A percentile compares a stretch with the other conserved stretches of the same genome.
Conservation (phyloP, 352 stramenopile species). For the Phytophthora citrophthora region DNA sequence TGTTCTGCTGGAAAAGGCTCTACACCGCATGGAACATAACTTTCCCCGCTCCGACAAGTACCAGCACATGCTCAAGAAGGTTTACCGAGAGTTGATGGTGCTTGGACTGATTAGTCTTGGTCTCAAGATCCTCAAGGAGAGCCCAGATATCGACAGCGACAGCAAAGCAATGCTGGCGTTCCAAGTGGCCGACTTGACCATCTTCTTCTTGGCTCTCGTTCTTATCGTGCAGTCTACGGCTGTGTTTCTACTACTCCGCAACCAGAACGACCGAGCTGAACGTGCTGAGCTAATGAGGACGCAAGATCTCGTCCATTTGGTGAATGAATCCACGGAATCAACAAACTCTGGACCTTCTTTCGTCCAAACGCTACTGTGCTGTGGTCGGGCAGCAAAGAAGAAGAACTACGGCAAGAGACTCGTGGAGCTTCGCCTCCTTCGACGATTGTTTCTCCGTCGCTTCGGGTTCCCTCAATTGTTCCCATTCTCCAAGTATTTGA, state of each 20-base stretch:
- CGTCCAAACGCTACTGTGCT: constrained; percentile 20
- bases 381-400: constrained; percentile 16
- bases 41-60: constrained; percentile 62
- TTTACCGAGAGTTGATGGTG: constrained; percentile 64
- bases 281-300: constrained; percentile 48
- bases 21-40: constrained; percentile 52
- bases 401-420: constrained; percentile 19
- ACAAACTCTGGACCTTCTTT: constrained; percentile 1
- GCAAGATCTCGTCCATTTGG: constrained; percentile 31
- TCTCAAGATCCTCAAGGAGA: constrained; percentile 57
- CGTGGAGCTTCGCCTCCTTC: constrained; percentile 42
- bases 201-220: constrained; percentile 55
- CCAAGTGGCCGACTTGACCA: constrained; percentile 54
- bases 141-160: constrained; percentile 31
- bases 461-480: constrained; percentile 55
- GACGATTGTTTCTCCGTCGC: constrained; percentile 47
- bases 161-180: constrained; percentile 51
- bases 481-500: constrained; percentile 77
- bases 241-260: constrained; percentile 49
- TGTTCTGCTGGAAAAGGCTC: constrained; percentile 44
- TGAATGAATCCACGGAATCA: background rate
- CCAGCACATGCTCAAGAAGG: constrained; percentile 70
- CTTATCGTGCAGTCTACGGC: constrained; percentile 52
- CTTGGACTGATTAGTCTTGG: constrained; percentile 55
- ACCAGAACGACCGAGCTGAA: constrained; percentile 44